These are phyloP conservation scores for Diospyros lotus DNA, from an alignment of 148 eudicot species.

Conservation along the genomic window DNA sequence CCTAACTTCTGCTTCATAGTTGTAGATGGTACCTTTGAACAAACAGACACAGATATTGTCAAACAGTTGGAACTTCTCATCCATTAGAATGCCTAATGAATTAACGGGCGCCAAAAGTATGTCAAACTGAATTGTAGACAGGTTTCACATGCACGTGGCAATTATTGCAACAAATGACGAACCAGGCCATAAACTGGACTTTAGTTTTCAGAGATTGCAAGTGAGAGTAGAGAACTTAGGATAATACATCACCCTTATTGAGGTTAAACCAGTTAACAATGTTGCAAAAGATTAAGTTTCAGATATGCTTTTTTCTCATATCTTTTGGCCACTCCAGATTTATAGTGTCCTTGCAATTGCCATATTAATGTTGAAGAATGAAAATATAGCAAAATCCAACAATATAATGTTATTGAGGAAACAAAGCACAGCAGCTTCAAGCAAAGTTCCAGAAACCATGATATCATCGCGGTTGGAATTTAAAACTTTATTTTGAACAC, in stretches of 20 bases:
- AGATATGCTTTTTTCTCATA: background rate
- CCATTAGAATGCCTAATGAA: background rate
- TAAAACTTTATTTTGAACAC: background rate
- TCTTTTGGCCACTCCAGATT: background rate
- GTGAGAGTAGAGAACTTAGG: background rate
- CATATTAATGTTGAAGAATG: background rate
- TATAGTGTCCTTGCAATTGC: background rate
- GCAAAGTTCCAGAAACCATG: background rate
- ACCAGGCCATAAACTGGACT: background rate
- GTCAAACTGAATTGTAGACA: background rate
- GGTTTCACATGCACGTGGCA: conserved; percentile 5
- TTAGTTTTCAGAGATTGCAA: background rate
- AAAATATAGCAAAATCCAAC: background rate
- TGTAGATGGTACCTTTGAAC: conserved; percentile 18
- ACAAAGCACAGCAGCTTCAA: conserved; percentile 1
- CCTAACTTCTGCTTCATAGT: conserved; percentile 11
- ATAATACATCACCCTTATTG: background rate
- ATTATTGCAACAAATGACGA: background rate
- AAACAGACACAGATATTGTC: background rate
- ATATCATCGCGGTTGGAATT: background rate
- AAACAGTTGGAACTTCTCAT: background rate
- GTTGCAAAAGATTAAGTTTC: background rate
- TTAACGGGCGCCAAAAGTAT: background rate
- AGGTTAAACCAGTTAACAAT: conserved; percentile 7
- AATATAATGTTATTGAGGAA: background rate